Evolutionary conservation across 495 filamentous ascomycete species (phyloP).

Genomic region (Aspergillus haitiensis): DNA sequence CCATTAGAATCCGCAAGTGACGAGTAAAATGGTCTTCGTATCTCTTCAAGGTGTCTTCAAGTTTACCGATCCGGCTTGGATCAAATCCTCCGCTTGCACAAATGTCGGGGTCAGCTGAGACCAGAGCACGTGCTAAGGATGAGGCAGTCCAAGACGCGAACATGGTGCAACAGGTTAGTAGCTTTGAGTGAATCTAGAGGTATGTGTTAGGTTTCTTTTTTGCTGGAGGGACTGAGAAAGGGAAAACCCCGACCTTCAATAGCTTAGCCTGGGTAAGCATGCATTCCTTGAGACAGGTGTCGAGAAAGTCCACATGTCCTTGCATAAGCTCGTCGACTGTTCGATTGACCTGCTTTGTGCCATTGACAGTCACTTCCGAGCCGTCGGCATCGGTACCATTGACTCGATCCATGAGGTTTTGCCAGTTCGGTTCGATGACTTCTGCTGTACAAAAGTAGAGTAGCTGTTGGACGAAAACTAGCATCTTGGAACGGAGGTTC

Average conservation of each 20-base stretch:
- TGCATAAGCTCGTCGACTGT: slow-evolving; percentile 99
- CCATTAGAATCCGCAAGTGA: slow-evolving; percentile 87
- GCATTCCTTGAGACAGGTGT: slow-evolving; percentile 97
- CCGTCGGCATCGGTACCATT: slow-evolving; percentile 59
- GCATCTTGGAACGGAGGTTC: slow-evolving; percentile 89
- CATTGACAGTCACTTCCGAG: slow-evolving; percentile 48
- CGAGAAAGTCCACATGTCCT: slow-evolving; percentile 96
- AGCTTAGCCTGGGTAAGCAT: slow-evolving; percentile 97
- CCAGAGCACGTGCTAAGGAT: slow-evolving; percentile 72
- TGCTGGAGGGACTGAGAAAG: not conserved
- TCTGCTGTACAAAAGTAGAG: slow-evolving; percentile 96
- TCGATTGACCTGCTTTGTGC: slow-evolving; percentile 59
- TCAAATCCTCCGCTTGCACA: slow-evolving; percentile 53
- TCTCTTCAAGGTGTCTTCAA: slow-evolving; percentile 78
- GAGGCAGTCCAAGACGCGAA: slow-evolving; percentile 83
- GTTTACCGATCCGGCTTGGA: slow-evolving; percentile 67
- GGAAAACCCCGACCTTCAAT: slow-evolving; percentile 63
- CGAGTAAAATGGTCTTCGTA: slow-evolving; percentile 91
- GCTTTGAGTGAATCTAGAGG: slow-evolving; percentile 85
- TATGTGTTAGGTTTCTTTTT: slow-evolving; percentile 22
- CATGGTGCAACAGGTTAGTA: slow-evolving; percentile 88
- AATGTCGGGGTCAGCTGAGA: slow-evolving; percentile 73
- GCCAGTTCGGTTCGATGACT: slow-evolving; percentile 98
- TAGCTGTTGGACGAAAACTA: slow-evolving; percentile 94
- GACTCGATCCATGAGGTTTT: slow-evolving; percentile 81